phyloP scores from a whole-genome alignment of 2,329 filamentous ascomycete genomes.

The Hypoxylon sp. region DNA sequence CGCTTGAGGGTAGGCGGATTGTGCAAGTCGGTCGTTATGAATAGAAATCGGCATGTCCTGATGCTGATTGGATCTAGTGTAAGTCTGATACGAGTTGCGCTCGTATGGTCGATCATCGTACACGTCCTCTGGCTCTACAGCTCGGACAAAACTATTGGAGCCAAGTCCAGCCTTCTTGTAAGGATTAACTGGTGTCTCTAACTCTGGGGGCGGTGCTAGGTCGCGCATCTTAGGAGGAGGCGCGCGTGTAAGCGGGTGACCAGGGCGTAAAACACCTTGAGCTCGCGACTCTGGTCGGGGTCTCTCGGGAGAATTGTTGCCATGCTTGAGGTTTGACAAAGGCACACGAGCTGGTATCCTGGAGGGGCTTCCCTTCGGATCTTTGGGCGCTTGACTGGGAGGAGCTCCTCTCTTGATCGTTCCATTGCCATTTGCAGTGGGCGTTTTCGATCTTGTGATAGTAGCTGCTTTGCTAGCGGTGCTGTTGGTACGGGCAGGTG shows the following conservation, averaged over 20 bases:
- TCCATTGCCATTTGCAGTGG: constrained; percentile 60
- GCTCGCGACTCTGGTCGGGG: constrained; percentile 62
- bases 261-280: constrained; percentile 65
- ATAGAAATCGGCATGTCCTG: constrained; percentile 58
- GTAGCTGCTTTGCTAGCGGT: constrained; percentile 55
- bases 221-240: constrained; percentile 96
- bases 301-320: constrained; percentile 86
- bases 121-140: constrained; percentile 83
- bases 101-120: constrained; percentile 83
- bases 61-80: constrained; percentile 55
- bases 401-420: constrained; percentile 55
- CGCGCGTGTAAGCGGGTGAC: constrained; percentile 71
- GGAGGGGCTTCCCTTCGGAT: constrained; percentile 69
- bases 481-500: constrained; percentile 58
- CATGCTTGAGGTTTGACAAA: constrained; percentile 77
- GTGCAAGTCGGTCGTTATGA: constrained; percentile 56
- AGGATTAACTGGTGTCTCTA: constrained; percentile 65
- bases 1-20: constrained; percentile 59
- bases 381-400: constrained; percentile 49
- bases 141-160: constrained; percentile 70
- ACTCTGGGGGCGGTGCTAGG: constrained; percentile 68
- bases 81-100: constrained; percentile 60
- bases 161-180: constrained; percentile 65
- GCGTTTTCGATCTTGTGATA: constrained; percentile 68
- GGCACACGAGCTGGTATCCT: constrained; percentile 80